Conservation (phyloP, 2,329 filamentous ascomycete genomes). For the Piedraia hortae region DNA sequence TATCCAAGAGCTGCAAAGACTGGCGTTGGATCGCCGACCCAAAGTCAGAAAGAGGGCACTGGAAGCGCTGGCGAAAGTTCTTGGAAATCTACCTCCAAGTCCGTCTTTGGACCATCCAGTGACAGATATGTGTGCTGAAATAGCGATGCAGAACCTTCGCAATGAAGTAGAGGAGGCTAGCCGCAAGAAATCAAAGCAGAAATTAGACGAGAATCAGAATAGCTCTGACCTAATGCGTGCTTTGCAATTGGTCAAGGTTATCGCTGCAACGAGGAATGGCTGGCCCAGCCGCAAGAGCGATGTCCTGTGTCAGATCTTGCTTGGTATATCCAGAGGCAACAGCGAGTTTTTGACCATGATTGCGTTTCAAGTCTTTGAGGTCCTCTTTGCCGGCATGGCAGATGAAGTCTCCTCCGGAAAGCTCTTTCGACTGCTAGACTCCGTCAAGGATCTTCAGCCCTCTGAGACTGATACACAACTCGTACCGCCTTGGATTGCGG, state of each 20-base stretch:
- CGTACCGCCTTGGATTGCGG: conserved; percentile 86
- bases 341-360: conserved; percentile 94
- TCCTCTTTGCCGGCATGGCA: conserved; percentile 79
- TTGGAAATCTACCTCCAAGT: conserved; percentile 66
- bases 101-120: conserved; percentile 84
- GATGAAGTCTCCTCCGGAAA: conserved; percentile 73
- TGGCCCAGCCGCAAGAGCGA: conserved; percentile 97
- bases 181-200: conserved; percentile 28
- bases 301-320: conserved; percentile 60
- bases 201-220: conserved; percentile 33
- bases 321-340: conserved; percentile 66
- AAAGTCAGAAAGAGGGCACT: conserved; percentile 87
- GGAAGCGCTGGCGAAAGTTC: conserved; percentile 58
- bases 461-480: conserved; percentile 84
- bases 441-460: conserved; percentile 74
- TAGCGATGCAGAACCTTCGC: conserved; percentile 52
- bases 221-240: conserved; percentile 63
- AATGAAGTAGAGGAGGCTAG: conserved; percentile 52
- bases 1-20: conserved; percentile 56
- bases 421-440: conserved; percentile 64
- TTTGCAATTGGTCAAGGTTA: conserved; percentile 69
- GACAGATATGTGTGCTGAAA: conserved; percentile 86
- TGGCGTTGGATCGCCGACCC: conserved; percentile 64
- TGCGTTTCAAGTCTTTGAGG: conserved; percentile 89
- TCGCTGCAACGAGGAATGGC: conserved; percentile 63